Base-by-base conservation (phyloP, 2,329 filamentous ascomycete genomes). In the Fusarium praegraminearum region DNA sequence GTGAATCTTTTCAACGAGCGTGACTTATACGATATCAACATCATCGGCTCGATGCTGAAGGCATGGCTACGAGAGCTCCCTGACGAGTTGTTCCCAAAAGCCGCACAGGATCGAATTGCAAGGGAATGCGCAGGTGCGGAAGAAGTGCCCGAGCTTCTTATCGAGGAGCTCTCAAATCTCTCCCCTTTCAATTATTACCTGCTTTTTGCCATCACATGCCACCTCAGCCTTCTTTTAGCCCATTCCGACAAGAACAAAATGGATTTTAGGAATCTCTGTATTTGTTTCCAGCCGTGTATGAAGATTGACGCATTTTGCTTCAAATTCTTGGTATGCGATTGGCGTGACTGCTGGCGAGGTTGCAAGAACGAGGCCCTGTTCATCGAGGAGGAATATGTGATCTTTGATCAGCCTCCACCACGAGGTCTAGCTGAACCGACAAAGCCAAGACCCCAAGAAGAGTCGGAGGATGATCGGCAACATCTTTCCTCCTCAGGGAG, bases 111-210 rank as follows among this genome's bases (percentile, higher is more conserved):
- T 60, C 88, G 90, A 64, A 91, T 98, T 59, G 88, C 93, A 26
- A 87, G 91, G 70, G 90, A 97, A 78, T 97, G 93, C 77, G 87
- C 89, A 54, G 92, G 92, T 13, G 88, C 93, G 44, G 93, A 92
- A 53, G 89, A 87, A 47, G 94, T 95, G 7, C 94, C 95, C 1
- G 92, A 97, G 77, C 78, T 96, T 79, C 87, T 98, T 59, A 90
- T 97, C 71, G 94, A 98, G 70, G 93, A 97, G 79, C 88, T 98
- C 4, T 97, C 95, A 2, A 94, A 93, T 73, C 86, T 98, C n/a
- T 93, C 95, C 9, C 95, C 95, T 0, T 98, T 96, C 84, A 97
- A 98, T 81, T 98, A 98, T 81, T 98, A 98, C 77, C 90, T 98
- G 16, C 89, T 98, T 8, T 98, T 98, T 78, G 95, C 95, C 74